A percentile compares a stretch with the other conserved stretches of the same genome.
These are phyloP conservation scores for Ambrosiella beaveri DNA, from an alignment of 2,329 filamentous ascomycete genomes.

Conservation along the genomic window DNA sequence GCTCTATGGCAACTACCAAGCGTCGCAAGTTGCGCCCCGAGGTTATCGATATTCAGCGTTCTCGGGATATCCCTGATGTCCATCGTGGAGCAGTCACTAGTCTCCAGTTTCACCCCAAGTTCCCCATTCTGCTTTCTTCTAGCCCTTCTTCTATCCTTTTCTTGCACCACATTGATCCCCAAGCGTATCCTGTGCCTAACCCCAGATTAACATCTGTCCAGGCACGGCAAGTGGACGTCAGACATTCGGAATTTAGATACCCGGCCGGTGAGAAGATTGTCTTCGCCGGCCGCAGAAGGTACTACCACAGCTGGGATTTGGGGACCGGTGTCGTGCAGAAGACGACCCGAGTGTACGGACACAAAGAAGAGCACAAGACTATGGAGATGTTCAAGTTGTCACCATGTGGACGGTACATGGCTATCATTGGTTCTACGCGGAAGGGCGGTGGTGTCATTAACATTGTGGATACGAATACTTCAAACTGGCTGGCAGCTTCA, in stretches of 20 bases:
- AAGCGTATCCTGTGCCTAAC: constrained; percentile 60
- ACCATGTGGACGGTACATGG: constrained; percentile 75
- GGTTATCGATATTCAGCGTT: constrained; percentile 74
- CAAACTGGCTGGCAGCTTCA: constrained; percentile 75
- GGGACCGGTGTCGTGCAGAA: constrained; percentile 68
- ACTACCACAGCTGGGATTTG: constrained; percentile 91
- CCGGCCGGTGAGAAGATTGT: constrained; percentile 63
- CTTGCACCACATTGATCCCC: constrained; percentile 73
- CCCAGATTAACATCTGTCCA: constrained; percentile 82
- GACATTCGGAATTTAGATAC: constrained; percentile 63
- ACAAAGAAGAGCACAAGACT: constrained; percentile 63
- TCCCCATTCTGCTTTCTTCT: constrained; percentile 77
- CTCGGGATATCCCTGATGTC: constrained; percentile 65
- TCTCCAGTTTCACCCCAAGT: constrained; percentile 74
- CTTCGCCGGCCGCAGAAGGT: constrained; percentile 71
- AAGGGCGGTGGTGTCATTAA: constrained; percentile 85
- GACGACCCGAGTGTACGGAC: constrained; percentile 56
- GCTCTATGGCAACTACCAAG: constrained; percentile 34
- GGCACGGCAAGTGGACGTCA: constrained; percentile 66
- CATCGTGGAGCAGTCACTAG: constrained; percentile 68
- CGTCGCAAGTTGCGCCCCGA: constrained; percentile 66
- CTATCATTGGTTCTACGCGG: constrained; percentile 57
- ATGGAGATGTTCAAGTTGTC: constrained; percentile 87
- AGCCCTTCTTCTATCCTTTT: constrained; percentile 72
- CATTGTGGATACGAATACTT: constrained; percentile 58